Percentiles rank a stretch among this genome's conserved stretches.
These are phyloP conservation scores for Nyctanthes arbortristis DNA, from an alignment of 257 asterid genomes.

Conservation along the genomic window DNA sequence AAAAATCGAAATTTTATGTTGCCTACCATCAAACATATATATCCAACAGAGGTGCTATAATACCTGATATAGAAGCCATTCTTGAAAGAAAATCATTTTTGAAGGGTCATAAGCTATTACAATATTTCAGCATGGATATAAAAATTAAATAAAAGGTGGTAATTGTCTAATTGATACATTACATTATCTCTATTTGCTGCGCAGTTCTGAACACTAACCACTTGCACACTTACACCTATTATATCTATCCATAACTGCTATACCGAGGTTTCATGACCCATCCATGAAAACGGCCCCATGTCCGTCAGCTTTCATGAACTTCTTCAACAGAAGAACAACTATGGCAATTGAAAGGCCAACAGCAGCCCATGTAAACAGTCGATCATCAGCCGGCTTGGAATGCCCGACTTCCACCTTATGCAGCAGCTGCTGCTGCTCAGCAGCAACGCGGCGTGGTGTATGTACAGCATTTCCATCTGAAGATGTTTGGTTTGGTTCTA, in stretches of 20 bases:
- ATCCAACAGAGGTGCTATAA: no score
- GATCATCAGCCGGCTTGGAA: slow-evolving; percentile 62
- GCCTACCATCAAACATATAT: no score
- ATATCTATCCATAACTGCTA: not conserved
- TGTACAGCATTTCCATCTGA: slow-evolving; percentile 37
- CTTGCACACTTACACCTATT: not conserved
- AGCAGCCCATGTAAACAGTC: slow-evolving; percentile 84
- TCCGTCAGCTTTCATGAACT: slow-evolving; percentile 81
- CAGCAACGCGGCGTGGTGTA: slow-evolving; percentile 34
- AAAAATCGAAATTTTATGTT: no score
- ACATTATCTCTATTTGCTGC: no score
- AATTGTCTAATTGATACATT: no score
- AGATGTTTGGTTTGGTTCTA: slow-evolving; percentile 39
- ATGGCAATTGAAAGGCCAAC: slow-evolving; percentile 80
- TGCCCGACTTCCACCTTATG: slow-evolving; percentile 39
- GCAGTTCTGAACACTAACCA: not conserved
- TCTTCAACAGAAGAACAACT: slow-evolving; percentile 75
- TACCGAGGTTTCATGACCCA: slow-evolving; percentile 40
- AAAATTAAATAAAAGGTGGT: no score
- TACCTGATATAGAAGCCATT: no score
- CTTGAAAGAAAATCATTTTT: no score
- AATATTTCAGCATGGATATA: no score
- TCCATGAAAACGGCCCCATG: slow-evolving; percentile 69
- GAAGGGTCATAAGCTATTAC: no score
- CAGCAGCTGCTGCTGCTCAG: slow-evolving; percentile 34